phyloP scores from a whole-genome alignment of 2,329 filamentous ascomycete species.

The Fonsecaea nubica region DNA sequence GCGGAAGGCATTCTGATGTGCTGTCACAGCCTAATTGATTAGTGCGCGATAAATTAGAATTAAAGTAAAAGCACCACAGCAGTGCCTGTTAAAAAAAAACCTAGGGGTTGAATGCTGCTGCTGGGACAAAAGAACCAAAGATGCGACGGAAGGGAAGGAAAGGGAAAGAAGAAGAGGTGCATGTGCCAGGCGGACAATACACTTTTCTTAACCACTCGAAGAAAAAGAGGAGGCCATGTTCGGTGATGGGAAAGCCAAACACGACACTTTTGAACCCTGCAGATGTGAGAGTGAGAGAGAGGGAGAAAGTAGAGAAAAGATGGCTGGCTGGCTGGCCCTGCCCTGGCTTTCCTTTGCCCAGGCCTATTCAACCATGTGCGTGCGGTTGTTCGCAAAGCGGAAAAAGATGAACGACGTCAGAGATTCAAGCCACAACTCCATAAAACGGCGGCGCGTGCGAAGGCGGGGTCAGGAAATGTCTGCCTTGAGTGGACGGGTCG shows the following conservation, averaged over 20 bases:
- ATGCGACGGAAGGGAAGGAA: slow-evolving; percentile 3
- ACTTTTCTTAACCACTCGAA: neutral
- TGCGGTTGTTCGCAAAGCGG: neutral
- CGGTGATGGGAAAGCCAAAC: neutral
- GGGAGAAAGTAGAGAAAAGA: slow-evolving; percentile 6
- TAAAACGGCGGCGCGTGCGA: neutral
- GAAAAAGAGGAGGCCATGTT: slow-evolving; percentile 3
- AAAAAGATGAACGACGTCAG: slow-evolving; percentile 16
- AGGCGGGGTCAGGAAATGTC: neutral
- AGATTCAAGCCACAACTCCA: slow-evolving; percentile 12
- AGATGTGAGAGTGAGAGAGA: too few species aligned
- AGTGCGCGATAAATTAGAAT: neutral
- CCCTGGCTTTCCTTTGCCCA: neutral
- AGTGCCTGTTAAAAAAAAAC: neutral
- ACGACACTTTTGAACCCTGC: neutral
- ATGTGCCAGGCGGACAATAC: neutral
- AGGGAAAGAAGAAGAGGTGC: neutral
- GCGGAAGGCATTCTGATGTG: neutral
- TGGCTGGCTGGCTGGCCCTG: slow-evolving; percentile 11
- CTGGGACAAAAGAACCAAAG: neutral
- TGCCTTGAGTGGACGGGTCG: neutral
- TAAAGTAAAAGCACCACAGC: neutral
- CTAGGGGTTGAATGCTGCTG: neutral
- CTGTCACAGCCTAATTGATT: neutral
- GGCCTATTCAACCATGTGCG: neutral